These are phyloP conservation scores for Paecilomyces formosus DNA, from an alignment of 2,329 filamentous ascomycete genomes.

Conservation along the genomic window DNA sequence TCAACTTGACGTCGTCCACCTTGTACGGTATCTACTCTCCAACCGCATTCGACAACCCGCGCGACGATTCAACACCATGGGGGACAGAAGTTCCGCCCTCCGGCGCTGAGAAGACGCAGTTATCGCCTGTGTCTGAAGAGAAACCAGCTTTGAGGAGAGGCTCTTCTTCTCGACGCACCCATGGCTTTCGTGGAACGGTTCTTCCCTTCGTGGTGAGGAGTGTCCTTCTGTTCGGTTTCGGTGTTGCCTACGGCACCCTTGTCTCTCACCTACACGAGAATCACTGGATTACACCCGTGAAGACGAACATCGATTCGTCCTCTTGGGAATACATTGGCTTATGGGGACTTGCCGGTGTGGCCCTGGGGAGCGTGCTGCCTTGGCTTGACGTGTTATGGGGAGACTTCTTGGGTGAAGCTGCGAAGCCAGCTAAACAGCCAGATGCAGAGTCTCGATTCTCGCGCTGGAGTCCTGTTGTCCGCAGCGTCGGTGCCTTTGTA, in stretches of 20 bases:
- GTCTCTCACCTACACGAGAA: slow-evolving; percentile 72
- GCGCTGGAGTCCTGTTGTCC: slow-evolving; percentile 63
- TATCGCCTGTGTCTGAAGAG: slow-evolving; percentile 29
- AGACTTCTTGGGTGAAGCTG: slow-evolving; percentile 23
- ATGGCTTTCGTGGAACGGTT: slow-evolving; percentile 35
- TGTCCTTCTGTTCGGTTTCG: slow-evolving; percentile 65
- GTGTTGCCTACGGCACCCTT: slow-evolving; percentile 73
- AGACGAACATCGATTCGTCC: slow-evolving; percentile 48
- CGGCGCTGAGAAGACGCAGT: slow-evolving; percentile 33
- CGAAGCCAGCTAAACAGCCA: slow-evolving; percentile 13
- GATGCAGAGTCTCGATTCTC: slow-evolving; percentile 23
- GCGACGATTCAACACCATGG: slow-evolving; percentile 64
- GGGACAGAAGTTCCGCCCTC: slow-evolving; percentile 70
- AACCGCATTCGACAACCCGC: slow-evolving; percentile 48
- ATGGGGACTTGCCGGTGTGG: slow-evolving; percentile 76
- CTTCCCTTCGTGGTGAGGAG: slow-evolving; percentile 53
- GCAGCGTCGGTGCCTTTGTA: slow-evolving; percentile 63
- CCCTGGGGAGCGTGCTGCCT: slow-evolving; percentile 71
- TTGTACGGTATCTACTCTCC: slow-evolving; percentile 85
- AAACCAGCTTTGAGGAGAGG: slow-evolving; percentile 23
- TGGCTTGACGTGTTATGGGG: slow-evolving; percentile 76
- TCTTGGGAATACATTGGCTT: slow-evolving; percentile 63
- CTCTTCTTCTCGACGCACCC: slow-evolving; percentile 28
- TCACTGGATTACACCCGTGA: slow-evolving; percentile 54
- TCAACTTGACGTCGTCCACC: slow-evolving; percentile 84